Percentiles rank a stretch among this genome's conserved stretches.
phyloP scores from a whole-genome alignment of 2,329 filamentous ascomycete genomes.

The Claviceps paspali region DNA sequence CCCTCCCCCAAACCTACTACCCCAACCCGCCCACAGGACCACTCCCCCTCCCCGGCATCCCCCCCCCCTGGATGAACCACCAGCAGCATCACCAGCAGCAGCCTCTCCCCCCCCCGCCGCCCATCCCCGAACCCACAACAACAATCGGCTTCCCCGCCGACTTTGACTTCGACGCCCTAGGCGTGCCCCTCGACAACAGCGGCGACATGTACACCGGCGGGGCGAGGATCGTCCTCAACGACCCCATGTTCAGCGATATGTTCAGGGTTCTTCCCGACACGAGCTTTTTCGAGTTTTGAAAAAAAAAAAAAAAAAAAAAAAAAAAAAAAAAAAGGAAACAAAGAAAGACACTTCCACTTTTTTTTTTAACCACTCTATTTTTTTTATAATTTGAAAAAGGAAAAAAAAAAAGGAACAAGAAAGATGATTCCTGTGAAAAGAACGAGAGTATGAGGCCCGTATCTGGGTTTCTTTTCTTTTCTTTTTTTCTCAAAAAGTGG shows the following conservation, averaged over 20 bases:
- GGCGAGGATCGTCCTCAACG: slow-evolving; percentile 21
- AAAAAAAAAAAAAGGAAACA: background rate
- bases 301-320: background rate
- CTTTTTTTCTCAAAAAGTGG: no score
- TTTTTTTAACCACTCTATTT: no score
- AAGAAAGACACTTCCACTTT: no score
- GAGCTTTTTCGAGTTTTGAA: slow-evolving; percentile 14
- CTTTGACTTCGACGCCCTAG: slow-evolving; percentile 17
- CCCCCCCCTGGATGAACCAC: no score
- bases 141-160: slow-evolving; percentile 12
- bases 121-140: slow-evolving; percentile 3
- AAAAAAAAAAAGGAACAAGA: background rate
- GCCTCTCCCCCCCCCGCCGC: no score
- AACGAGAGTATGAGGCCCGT: no score
- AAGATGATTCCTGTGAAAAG: no score
- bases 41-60: background rate
- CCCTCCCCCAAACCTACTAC: slow-evolving; percentile 5
- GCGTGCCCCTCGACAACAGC: slow-evolving; percentile 12
- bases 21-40: no score
- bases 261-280: slow-evolving; percentile 20
- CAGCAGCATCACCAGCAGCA: no score
- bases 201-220: slow-evolving; percentile 17
- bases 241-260: slow-evolving; percentile 24
- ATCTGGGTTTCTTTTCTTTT: no score
- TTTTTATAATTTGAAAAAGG: no score